A percentile compares a stretch with the other conserved stretches of the same genome.
phyloP scores from a whole-genome alignment of 768 basidiomycete species.

The Hortiboletus campestris region DNA sequence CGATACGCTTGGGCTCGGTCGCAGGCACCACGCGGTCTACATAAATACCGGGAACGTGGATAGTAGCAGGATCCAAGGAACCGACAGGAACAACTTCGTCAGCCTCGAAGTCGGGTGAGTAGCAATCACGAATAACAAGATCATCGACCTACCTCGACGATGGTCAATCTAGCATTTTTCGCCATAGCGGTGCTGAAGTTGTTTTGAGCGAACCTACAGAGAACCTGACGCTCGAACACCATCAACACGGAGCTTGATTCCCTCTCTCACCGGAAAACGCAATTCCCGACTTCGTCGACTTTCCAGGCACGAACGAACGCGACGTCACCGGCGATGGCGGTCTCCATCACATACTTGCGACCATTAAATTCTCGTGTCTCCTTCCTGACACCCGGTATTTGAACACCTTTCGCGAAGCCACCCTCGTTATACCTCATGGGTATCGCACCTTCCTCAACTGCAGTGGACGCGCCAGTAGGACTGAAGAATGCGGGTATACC shows the following conservation, averaged over 20 bases:
- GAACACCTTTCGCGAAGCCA: constrained; percentile 67
- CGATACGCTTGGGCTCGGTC: constrained; percentile 73
- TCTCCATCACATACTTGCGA: constrained; percentile 79
- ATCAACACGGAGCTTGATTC: not conserved
- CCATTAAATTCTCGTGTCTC: constrained; percentile 77
- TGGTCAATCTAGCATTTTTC: constrained; percentile 83
- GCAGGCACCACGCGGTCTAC: constrained; percentile 86
- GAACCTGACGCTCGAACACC: not conserved
- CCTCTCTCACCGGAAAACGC: constrained; percentile 70
- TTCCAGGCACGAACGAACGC: constrained; percentile 92
- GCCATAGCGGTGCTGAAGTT: constrained; percentile 90
- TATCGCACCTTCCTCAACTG: constrained; percentile 76
- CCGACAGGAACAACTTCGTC: constrained; percentile 88
- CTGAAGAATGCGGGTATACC: constrained; percentile 95
- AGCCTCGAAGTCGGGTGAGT: constrained; percentile 47
- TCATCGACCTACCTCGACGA: constrained; percentile 67
- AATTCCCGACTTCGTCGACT: constrained; percentile 88
- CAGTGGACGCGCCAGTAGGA: constrained; percentile 84
- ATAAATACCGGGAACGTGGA: constrained; percentile 84
- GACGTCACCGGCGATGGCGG: constrained; percentile 74
- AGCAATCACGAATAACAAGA: constrained; percentile 2
- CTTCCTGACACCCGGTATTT: constrained; percentile 70
- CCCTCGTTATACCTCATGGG: constrained; percentile 77
- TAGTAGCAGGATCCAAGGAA: constrained; percentile 72
- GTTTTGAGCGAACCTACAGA: constrained; percentile 72